Base-by-base conservation (phyloP, 2,329 filamentous ascomycete genomes). In the Lasiodiplodia theobromae region DNA sequence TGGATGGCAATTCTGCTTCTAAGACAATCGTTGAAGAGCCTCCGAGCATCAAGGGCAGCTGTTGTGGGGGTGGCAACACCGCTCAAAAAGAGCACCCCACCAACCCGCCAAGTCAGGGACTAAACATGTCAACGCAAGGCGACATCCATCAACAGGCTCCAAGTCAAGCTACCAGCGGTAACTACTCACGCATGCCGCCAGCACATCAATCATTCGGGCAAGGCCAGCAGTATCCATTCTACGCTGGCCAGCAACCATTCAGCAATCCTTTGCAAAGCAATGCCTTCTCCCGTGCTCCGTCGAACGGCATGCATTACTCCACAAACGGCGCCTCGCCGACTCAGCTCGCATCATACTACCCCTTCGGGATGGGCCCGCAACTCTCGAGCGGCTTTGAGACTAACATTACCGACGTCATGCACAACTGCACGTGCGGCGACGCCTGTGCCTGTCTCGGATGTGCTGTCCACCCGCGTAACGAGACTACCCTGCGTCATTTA, bases 381-480 rank as follows among this genome's bases (percentile, higher is more conserved):
- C 25, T 54, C 25, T 44, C 63, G 23, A 28, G 21, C 16, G 58
- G 58, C 23, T 63, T 49, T 14, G 37, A 28, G n/a, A 51, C 28
- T 28, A 34, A 44, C 16, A 18, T 63, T 10, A 40, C 58, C 7
- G 57, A 64, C 7, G 57, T 69, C 25, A 25, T 78, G 49, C 83
- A 86, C 70, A 81, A 82, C 28, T 92, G 90, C 73, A 82, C 83
- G 58, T 92, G 90, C 74, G 90, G 90, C 23, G 86, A 89, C 66
- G 82, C 82, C 34, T 92, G 90, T 71, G 85, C 89, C 71, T 92
- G 90, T 74, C 81, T 92, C 44, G 90, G 89, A 12, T 92, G 90
- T 74, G 84, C 88, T 5, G 87, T 87, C 2, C 89, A 92, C 75
- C 88, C 90, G 14, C 90, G 89, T 74, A 92, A 92, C 72, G 83